These are phyloP conservation scores for Colletotrichum graminicola DNA, from an alignment of 2,329 filamentous ascomycete genomes.

Conservation along the genomic window DNA sequence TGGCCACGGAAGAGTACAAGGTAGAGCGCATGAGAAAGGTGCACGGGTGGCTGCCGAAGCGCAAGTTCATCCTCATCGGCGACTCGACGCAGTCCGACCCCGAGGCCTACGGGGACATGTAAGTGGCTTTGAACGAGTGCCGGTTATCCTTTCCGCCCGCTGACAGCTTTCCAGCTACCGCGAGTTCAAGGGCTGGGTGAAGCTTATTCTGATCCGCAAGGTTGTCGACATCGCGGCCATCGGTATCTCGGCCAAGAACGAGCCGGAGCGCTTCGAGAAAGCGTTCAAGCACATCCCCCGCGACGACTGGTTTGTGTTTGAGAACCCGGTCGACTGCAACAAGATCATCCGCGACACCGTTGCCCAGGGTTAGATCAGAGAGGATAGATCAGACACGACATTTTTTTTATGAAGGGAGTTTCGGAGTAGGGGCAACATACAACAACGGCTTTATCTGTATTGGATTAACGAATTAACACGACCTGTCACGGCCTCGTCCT, in stretches of 20 bases:
- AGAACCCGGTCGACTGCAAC: slow-evolving; percentile 76
- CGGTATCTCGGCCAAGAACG: slow-evolving; percentile 80
- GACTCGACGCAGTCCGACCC: slow-evolving; percentile 94
- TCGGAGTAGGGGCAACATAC: neutral
- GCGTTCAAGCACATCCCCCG: slow-evolving; percentile 83
- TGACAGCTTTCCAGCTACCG: slow-evolving; percentile 60
- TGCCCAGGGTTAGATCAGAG: slow-evolving; percentile 25
- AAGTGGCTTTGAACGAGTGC: slow-evolving; percentile 48
- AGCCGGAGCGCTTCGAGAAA: slow-evolving; percentile 80
- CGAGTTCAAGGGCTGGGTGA: slow-evolving; percentile 80
- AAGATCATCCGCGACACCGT: slow-evolving; percentile 52
- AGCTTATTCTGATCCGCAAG: slow-evolving; percentile 86
- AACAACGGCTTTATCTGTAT: neutral
- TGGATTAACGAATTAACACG: slow-evolving; percentile 4
- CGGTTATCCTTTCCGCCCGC: neutral
- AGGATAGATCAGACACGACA: neutral
- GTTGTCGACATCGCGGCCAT: slow-evolving; percentile 79
- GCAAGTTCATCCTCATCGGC: slow-evolving; percentile 86
- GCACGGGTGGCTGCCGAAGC: slow-evolving; percentile 80
- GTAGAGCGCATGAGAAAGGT: slow-evolving; percentile 83
- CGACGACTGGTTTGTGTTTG: slow-evolving; percentile 84
- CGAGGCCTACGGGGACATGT: slow-evolving; percentile 88
- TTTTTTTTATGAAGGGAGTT: neutral
- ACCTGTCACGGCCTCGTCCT: neutral
- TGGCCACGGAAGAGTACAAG: slow-evolving; percentile 89